phyloP scores from a whole-genome alignment of 163 green algal species.

The Coccomyxa subellipsoidea region DNA sequence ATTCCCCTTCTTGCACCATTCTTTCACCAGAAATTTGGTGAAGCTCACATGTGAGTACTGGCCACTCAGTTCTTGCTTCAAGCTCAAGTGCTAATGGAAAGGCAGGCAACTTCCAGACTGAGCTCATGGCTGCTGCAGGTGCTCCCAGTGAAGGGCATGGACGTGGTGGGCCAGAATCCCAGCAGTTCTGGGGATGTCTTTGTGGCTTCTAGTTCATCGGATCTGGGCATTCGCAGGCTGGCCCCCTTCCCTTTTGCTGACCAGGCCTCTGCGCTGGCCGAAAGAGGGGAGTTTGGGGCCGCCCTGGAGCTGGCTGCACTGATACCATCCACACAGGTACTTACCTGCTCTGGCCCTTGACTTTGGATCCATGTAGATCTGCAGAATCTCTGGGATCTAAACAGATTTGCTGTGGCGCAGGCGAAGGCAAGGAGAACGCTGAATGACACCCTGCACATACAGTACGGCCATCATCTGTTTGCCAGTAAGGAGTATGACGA shows the following conservation, averaged over 20 bases:
- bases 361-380: too few relatives aligned
- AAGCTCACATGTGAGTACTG: too few relatives aligned
- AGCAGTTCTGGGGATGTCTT: slow-evolving; percentile 27
- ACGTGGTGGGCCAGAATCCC: background rate
- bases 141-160: slow-evolving; percentile 10
- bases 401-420: slow-evolving; percentile 16
- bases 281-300: slow-evolving; percentile 50
- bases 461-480: slow-evolving; percentile 63
- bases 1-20: background rate
- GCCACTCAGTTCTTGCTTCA: too few relatives aligned
- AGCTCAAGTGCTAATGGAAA: too few relatives aligned
- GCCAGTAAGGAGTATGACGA: slow-evolving; percentile 60
- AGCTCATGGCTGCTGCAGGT: slow-evolving; percentile 3
- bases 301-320: slow-evolving; percentile 50
- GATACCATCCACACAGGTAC: slow-evolving; percentile 32
- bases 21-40: too few relatives aligned
- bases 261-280: slow-evolving; percentile 56
- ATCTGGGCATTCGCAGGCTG: slow-evolving; percentile 36
- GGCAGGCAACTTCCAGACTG: too few relatives aligned
- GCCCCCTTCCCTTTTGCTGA: slow-evolving; percentile 27
- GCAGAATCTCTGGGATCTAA: too few relatives aligned
- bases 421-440: slow-evolving; percentile 17
- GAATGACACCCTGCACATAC: slow-evolving; percentile 47
- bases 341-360: too few relatives aligned
- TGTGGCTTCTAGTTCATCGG: slow-evolving; percentile 12